phyloP scores from a whole-genome alignment of 2,329 filamentous ascomycete genomes.

The Aspergillus neoniger region DNA sequence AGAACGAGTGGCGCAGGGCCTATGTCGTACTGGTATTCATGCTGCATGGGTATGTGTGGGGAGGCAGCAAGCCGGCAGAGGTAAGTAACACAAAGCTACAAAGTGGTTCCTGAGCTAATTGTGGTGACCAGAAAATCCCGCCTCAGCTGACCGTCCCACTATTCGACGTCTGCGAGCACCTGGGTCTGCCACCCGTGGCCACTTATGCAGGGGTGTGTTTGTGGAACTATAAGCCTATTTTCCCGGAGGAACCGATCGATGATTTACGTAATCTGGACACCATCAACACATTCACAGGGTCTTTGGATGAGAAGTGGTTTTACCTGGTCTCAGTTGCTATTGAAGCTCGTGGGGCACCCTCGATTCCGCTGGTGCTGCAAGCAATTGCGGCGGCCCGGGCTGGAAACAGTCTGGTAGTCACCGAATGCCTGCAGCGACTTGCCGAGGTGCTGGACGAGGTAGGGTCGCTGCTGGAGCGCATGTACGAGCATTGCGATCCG shows the following conservation, averaged over 20 bases:
- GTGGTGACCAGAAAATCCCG: slow-evolving; percentile 61
- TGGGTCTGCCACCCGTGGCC: slow-evolving; percentile 88
- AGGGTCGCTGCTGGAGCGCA: slow-evolving; percentile 73
- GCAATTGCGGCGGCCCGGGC: slow-evolving; percentile 79
- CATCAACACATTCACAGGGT: slow-evolving; percentile 87
- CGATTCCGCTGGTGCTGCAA: slow-evolving; percentile 83
- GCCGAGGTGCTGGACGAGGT: slow-evolving; percentile 88
- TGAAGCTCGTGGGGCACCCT: slow-evolving; percentile 84
- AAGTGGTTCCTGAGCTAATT: neutral
- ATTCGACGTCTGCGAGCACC: slow-evolving; percentile 70
- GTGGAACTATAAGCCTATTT: slow-evolving; percentile 97
- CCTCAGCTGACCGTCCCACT: slow-evolving; percentile 81
- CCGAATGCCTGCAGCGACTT: slow-evolving; percentile 74
- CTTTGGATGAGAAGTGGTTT: slow-evolving; percentile 97
- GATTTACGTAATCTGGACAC: slow-evolving; percentile 85
- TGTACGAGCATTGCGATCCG: slow-evolving; percentile 95
- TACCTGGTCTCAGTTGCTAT: slow-evolving; percentile 95
- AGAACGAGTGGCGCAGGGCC: slow-evolving; percentile 87
- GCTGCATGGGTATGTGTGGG: slow-evolving; percentile 87
- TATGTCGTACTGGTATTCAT: slow-evolving; percentile 79
- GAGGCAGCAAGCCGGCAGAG: slow-evolving; percentile 71
- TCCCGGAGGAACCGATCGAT: slow-evolving; percentile 77
- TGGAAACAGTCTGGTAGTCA: slow-evolving; percentile 70
- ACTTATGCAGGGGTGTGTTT: slow-evolving; percentile 90
- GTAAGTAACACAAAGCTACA: slow-evolving; percentile 45